Conservation (phyloP, 2,329 filamentous ascomycete genomes). For the Pezicula radicicola region DNA sequence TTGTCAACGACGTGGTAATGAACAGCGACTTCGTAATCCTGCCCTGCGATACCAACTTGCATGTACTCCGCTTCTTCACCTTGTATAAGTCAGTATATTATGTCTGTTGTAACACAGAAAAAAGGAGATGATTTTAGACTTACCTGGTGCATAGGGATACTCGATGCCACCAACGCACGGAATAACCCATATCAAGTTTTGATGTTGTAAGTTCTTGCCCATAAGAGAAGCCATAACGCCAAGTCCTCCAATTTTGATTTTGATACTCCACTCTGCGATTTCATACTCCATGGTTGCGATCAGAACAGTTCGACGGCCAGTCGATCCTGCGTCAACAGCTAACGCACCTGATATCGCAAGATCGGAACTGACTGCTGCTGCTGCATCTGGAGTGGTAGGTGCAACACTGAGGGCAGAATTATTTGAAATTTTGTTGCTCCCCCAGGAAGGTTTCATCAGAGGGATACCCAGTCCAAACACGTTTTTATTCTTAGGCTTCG, state of each 20-base stretch:
- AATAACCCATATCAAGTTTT: slow-evolving; percentile 62
- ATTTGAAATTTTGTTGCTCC: background rate
- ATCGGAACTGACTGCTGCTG: background rate
- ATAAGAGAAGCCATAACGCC: slow-evolving; percentile 66
- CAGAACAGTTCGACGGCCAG: slow-evolving; percentile 47
- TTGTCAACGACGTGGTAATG: slow-evolving; percentile 61
- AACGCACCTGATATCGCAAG: background rate
- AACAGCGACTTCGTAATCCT: slow-evolving; percentile 57
- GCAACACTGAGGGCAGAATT: background rate
- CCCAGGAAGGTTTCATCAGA: background rate
- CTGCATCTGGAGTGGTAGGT: background rate
- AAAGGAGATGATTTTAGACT: background rate
- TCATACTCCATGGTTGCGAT: slow-evolving; percentile 71
- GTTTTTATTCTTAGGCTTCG: slow-evolving; percentile 33
- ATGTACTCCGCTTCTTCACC: slow-evolving; percentile 58
- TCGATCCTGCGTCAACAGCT: background rate
- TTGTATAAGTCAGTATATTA: slow-evolving; percentile 10
- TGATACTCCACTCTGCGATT: slow-evolving; percentile 66
- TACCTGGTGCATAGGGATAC: slow-evolving; percentile 41
- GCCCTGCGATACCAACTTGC: slow-evolving; percentile 56
- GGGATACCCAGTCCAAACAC: background rate
- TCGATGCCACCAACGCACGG: slow-evolving; percentile 60
- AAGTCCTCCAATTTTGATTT: slow-evolving; percentile 67
- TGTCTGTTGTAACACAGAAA: background rate
- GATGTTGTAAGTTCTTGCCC: slow-evolving; percentile 61